These are phyloP conservation scores for Lasiosphaeria miniovina DNA, from an alignment of 495 filamentous ascomycete species.

Conservation along the genomic window DNA sequence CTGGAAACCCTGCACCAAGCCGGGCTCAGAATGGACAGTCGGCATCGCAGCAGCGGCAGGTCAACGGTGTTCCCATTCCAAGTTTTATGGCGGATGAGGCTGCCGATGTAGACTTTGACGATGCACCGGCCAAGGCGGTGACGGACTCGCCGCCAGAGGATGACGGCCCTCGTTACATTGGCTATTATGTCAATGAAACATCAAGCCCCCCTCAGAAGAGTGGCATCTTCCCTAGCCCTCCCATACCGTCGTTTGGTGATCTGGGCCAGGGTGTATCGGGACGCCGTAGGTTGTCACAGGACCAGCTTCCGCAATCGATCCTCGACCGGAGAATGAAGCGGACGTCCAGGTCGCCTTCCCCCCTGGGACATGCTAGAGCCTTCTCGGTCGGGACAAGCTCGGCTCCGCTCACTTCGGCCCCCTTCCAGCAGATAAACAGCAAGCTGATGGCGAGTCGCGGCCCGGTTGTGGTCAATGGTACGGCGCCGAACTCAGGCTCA, in stretches of 20 bases:
- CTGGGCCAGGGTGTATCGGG: constrained; percentile 32
- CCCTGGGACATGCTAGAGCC: constrained; percentile 45
- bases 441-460: constrained; percentile 29
- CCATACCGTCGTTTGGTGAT: constrained; percentile 45
- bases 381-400: constrained; percentile 43
- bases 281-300: constrained; percentile 46
- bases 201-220: constrained; percentile 33
- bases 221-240: constrained; percentile 30
- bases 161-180: constrained; percentile 35
- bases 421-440: constrained; percentile 31
- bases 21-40: constrained; percentile 31
- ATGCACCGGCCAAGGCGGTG: constrained; percentile 27
- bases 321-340: constrained; percentile 49
- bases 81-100: constrained; percentile 50
- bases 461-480: constrained; percentile 48
- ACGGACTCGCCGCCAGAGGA: constrained; percentile 42
- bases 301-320: constrained; percentile 48
- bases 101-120: constrained; percentile 35
- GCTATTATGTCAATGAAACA: constrained; percentile 38
- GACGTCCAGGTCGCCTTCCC: constrained; percentile 54
- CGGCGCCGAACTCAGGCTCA: constrained; percentile 30
- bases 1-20: constrained; percentile 21
- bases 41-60: constrained; percentile 35
- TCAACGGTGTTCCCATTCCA: constrained; percentile 42
- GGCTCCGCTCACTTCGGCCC: constrained; percentile 32